Evolutionary conservation across 306 rosid genomes (phyloP).

Genomic region (Arachis hypogaea): DNA sequence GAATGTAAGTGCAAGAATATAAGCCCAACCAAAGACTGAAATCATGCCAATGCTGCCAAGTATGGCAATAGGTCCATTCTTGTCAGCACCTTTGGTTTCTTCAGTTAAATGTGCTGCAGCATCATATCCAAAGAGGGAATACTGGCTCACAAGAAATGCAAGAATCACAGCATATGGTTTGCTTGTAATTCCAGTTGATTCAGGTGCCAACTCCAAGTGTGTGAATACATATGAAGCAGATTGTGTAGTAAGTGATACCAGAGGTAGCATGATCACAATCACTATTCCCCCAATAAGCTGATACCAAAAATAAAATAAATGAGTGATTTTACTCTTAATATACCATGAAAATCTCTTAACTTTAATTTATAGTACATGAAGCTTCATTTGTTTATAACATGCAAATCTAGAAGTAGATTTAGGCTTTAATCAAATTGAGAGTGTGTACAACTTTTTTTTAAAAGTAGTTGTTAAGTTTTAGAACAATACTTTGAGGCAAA

Average conservation of each 20-base stretch:
- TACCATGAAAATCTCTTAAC: neutral
- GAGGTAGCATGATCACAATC: constrained; percentile 77
- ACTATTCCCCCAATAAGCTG: constrained; percentile 77
- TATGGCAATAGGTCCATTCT: constrained; percentile 86
- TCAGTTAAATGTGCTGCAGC: constrained; percentile 93
- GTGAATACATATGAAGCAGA: constrained; percentile 83
- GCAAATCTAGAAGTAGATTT: constrained; percentile 7
- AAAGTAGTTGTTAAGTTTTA: too few relatives aligned
- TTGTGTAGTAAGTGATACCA: constrained; percentile 68
- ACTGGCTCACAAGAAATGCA: constrained; percentile 84
- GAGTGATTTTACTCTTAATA: constrained; percentile 6
- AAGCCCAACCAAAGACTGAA: constrained; percentile 85
- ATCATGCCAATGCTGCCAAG: constrained; percentile 78
- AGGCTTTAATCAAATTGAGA: neutral
- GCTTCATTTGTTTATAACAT: neutral
- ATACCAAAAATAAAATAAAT: constrained; percentile 4
- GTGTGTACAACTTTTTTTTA: neutral
- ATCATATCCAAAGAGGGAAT: constrained; percentile 87
- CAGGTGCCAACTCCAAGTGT: constrained; percentile 56
- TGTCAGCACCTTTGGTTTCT: constrained; percentile 91
- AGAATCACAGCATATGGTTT: constrained; percentile 86
- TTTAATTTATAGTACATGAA: neutral
- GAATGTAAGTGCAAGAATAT: constrained; percentile 86
- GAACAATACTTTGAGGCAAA: neutral
- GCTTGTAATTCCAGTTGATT: constrained; percentile 73